Conservation (phyloP, 495 filamentous ascomycete genomes). For the Lepidopterella palustris region DNA sequence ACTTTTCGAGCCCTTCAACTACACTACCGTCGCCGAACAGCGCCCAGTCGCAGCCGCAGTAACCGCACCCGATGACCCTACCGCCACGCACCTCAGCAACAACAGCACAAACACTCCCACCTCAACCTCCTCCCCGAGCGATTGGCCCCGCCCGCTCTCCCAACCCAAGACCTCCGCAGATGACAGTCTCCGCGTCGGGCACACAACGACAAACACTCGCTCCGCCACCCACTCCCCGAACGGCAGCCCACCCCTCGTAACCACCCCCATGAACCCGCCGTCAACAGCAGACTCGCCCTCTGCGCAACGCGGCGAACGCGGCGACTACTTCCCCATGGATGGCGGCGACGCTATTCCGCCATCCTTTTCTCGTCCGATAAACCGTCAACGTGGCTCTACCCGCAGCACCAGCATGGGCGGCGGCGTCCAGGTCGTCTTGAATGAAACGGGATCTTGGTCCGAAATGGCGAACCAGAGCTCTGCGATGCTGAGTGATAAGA, state of each 20-base stretch:
- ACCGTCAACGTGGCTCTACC: conserved; percentile 42
- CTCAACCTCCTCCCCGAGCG: conserved; percentile 17
- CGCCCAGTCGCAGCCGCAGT: conserved; percentile 15
- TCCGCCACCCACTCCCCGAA: conserved; percentile 36
- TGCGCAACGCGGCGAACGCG: conserved; percentile 24
- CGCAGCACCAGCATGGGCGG: conserved; percentile 71
- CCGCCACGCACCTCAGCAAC: conserved; percentile 30
- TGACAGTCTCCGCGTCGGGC: conserved; percentile 24
- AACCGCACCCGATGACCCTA: conserved; percentile 40
- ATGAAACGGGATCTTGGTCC: conserved; percentile 82
- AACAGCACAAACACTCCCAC: conserved; percentile 26
- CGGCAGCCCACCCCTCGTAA: conserved; percentile 34
- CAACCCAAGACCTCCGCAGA: conserved; percentile 21
- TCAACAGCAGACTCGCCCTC: conserved; percentile 12
- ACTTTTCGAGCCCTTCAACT: conserved; percentile 93
- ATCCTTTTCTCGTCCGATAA: conserved; percentile 28
- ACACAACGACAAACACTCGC: conserved; percentile 24
- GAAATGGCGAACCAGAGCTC: conserved; percentile 76
- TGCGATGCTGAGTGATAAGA: conserved; percentile 65
- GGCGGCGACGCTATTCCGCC: conserved; percentile 24
- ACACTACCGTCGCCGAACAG: conserved; percentile 60
- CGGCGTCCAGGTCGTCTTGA: conserved; percentile 84
- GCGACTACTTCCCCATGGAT: conserved; percentile 41
- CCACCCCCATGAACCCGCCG: conserved; percentile 7
- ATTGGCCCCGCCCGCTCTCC: conserved; percentile 10